Conservation (phyloP, 306 rosid species). For the Oxytropis ochrocephala region DNA sequence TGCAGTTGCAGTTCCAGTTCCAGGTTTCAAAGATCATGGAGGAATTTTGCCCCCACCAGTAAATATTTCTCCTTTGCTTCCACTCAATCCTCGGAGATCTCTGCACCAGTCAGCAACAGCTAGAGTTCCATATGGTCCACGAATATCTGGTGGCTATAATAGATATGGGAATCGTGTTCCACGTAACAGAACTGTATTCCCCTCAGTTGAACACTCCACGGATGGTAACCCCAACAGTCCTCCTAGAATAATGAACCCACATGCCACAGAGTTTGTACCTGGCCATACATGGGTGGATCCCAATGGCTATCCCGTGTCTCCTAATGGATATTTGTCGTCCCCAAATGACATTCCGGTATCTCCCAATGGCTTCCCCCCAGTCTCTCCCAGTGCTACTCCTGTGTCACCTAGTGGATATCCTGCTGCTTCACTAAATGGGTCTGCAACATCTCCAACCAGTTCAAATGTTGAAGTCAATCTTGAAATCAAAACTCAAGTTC, state of each 20-base stretch:
- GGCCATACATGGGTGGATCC: slow-evolving; percentile 77
- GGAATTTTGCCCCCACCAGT: slow-evolving; percentile 96
- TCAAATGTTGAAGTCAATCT: slow-evolving; percentile 34
- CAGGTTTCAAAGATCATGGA: slow-evolving; percentile 74
- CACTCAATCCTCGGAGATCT: slow-evolving; percentile 79
- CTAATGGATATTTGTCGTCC: slow-evolving; percentile 52
- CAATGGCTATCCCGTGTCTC: slow-evolving; percentile 69
- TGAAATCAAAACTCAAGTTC: slow-evolving; percentile 30
- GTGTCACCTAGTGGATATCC: slow-evolving; percentile 54
- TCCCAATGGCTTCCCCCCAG: slow-evolving; percentile 57
- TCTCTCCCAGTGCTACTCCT: slow-evolving; percentile 49
- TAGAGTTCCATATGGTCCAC: slow-evolving; percentile 94
- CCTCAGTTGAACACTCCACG: slow-evolving; percentile 43
- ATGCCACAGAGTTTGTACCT: slow-evolving; percentile 92
- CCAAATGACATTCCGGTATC: slow-evolving; percentile 50
- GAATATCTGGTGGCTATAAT: slow-evolving; percentile 83
- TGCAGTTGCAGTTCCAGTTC: slow-evolving; percentile 46
- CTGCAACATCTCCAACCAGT: slow-evolving; percentile 46
- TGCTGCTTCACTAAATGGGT: slow-evolving; percentile 35
- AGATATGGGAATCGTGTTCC: slow-evolving; percentile 76
- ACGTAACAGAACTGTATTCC: slow-evolving; percentile 52
- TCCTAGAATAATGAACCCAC: slow-evolving; percentile 89
- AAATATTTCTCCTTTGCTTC: slow-evolving; percentile 76
- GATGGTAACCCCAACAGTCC: slow-evolving; percentile 73
- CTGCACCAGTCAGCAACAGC: slow-evolving; percentile 97